These are phyloP conservation scores for Ogataea paradorogensis DNA, from an alignment of 805 yeast species.

Conservation along the genomic window DNA sequence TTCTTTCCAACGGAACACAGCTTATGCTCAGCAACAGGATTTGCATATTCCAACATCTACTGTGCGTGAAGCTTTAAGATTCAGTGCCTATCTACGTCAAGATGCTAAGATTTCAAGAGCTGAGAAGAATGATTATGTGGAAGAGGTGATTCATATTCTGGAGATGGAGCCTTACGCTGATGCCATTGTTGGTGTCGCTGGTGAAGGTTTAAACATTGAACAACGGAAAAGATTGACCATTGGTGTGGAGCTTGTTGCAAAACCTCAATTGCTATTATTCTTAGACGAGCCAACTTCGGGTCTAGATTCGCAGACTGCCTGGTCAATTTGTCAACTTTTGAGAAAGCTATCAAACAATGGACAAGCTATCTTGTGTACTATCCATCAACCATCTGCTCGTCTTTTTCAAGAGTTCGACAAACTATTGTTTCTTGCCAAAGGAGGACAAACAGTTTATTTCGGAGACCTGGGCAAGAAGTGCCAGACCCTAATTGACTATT, in stretches of 20 bases:
- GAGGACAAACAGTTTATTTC: conserved; percentile 70
- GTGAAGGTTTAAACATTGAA: conserved; percentile 50
- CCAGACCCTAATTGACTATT: conserved; percentile 53
- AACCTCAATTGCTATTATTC: conserved; percentile 48
- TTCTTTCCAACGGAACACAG: conserved; percentile 49
- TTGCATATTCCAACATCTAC: conserved; percentile 46
- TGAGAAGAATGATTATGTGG: conserved; percentile 48
- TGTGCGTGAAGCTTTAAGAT: conserved; percentile 48
- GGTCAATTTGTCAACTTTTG: conserved; percentile 51
- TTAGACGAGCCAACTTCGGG: conserved; percentile 63
- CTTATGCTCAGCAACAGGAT: conserved; percentile 57
- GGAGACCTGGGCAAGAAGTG: conserved; percentile 63
- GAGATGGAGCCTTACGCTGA: conserved; percentile 53
- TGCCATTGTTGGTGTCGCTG: conserved; percentile 45
- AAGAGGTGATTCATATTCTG: conserved; percentile 43
- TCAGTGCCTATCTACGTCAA: conserved; percentile 47
- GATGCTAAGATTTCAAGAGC: conserved; percentile 36
- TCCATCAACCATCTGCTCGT: conserved; percentile 80
- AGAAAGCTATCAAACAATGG: conserved; percentile 46
- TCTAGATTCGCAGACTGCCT: conserved; percentile 53
- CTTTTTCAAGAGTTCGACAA: conserved; percentile 72
- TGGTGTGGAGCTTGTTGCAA: conserved; percentile 52
- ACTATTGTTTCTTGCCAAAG: conserved; percentile 58
- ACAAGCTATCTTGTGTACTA: conserved; percentile 59
- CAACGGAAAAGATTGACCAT: conserved; percentile 50